Evolutionary conservation across 179 eudicot species (phyloP).

Genomic region (Beta macrorhiza): DNA sequence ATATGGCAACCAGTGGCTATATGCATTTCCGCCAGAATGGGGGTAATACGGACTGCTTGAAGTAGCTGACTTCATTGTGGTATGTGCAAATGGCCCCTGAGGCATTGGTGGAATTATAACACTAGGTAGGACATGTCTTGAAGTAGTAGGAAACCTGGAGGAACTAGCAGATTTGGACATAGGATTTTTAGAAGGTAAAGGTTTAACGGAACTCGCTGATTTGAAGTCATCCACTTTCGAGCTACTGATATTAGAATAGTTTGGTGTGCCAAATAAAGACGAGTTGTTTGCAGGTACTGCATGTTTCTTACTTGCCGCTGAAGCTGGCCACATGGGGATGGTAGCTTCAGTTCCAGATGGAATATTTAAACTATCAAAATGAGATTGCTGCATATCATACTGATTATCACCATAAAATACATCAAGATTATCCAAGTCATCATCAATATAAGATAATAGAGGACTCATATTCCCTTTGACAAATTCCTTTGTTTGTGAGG

Average conservation of each 20-base stretch:
- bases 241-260: not conserved
- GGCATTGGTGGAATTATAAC: constrained; percentile 13
- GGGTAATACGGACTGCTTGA: not conserved
- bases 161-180: constrained; percentile 10
- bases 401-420: constrained; percentile 41
- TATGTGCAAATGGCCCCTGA: constrained; percentile 12
- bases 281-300: constrained; percentile 32
- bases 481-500: constrained; percentile 18
- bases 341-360: constrained; percentile 67
- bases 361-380: constrained; percentile 61
- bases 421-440: constrained; percentile 34
- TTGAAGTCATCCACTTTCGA: constrained; percentile 17
- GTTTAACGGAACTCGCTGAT: constrained; percentile 5
- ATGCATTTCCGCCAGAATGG: not conserved
- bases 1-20: not conserved
- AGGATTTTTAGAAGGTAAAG: not conserved
- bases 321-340: constrained; percentile 51
- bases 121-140: constrained; percentile 17
- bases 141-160: not conserved
- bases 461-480: constrained; percentile 31
- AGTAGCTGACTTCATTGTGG: constrained; percentile 1
- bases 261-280: constrained; percentile 17
- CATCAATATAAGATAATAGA: constrained; percentile 30
- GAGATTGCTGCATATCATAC: constrained; percentile 49
- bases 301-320: constrained; percentile 23